Evolutionary conservation across 2,329 filamentous ascomycete genomes (phyloP).

Genomic region (Chaetothyriales sp.): DNA sequence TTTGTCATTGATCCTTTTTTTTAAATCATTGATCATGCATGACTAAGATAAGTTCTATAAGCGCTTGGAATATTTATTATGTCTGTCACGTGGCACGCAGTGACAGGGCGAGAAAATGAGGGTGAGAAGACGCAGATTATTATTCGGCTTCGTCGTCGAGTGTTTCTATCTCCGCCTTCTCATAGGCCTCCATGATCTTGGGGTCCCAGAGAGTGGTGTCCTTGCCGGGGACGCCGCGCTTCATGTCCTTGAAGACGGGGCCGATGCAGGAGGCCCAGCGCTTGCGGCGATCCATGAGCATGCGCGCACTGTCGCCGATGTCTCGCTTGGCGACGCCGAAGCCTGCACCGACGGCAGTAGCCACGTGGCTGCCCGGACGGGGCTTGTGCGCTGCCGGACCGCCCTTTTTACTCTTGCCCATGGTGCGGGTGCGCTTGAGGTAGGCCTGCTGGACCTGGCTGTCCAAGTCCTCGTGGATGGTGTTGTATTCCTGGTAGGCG

Average conservation of each 20-base stretch:
- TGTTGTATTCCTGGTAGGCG: slow-evolving; percentile 92
- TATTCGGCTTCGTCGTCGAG: slow-evolving; percentile 66
- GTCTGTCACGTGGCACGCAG: no score
- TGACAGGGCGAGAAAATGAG: not conserved
- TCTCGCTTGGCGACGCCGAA: slow-evolving; percentile 46
- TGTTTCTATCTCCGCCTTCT: slow-evolving; percentile 63
- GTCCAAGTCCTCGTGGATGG: slow-evolving; percentile 92
- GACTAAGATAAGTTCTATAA: no score
- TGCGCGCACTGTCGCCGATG: slow-evolving; percentile 83
- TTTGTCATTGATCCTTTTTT: no score
- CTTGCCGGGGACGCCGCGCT: slow-evolving; percentile 55
- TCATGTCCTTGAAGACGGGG: slow-evolving; percentile 76
- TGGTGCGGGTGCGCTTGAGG: slow-evolving; percentile 83
- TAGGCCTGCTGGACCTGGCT: slow-evolving; percentile 90
- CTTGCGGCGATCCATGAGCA: slow-evolving; percentile 77
- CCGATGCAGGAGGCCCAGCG: slow-evolving; percentile 88
- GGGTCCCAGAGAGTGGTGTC: slow-evolving; percentile 64
- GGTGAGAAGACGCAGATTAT: not conserved
- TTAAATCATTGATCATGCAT: not conserved
- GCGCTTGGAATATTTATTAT: no score
- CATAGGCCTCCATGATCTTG: slow-evolving; percentile 55
- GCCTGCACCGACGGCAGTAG: slow-evolving; percentile 35
- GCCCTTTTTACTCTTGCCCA: slow-evolving; percentile 88
- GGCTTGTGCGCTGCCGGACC: slow-evolving; percentile 47
- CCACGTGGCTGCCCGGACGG: slow-evolving; percentile 44